phyloP scores from a whole-genome alignment of 139 green algal species.

The Picochlorum sp. region DNA sequence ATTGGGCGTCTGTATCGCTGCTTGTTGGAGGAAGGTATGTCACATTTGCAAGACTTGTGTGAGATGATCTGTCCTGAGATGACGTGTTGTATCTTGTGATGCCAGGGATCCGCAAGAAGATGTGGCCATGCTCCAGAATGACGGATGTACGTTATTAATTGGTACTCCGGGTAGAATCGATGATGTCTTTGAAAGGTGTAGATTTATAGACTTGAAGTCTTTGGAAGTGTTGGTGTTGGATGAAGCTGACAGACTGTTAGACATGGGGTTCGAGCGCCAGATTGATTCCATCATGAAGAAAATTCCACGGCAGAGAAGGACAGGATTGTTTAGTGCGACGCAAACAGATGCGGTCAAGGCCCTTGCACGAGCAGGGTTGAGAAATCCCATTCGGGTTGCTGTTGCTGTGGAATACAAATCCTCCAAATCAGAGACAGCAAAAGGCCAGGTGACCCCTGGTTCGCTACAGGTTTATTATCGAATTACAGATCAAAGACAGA shows the following conservation, averaged over 20 bases:
- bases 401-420: conserved; percentile 8
- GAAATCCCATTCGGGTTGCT: conserved; percentile 77
- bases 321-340: conserved; percentile 89
- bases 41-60: not conserved
- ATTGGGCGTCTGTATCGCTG: conserved; percentile 36
- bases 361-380: conserved; percentile 81
- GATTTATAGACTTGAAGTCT: conserved; percentile 50
- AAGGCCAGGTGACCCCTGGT: conserved; percentile 54
- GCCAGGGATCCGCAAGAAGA: conserved; percentile 47
- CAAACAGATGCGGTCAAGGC: conserved; percentile 82
- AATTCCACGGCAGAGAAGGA: conserved; percentile 83
- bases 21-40: conserved; percentile 65
- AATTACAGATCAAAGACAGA: conserved; percentile 48
- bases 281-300: conserved; percentile 60
- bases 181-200: conserved; percentile 72
- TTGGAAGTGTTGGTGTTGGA: conserved; percentile 86
- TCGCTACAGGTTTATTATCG: conserved; percentile 50
- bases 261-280: conserved; percentile 84
- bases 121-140: conserved; percentile 49
- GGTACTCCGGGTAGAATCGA: conserved; percentile 88
- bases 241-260: conserved; percentile 90
- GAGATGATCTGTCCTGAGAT: not conserved
- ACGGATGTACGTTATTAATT: conserved; percentile 70
- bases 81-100: conserved; percentile 24
- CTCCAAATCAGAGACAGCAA: not conserved